Evolutionary conservation across 129 eudicot genomes (phyloP).

Genomic region (Lonicera japonica): DNA sequence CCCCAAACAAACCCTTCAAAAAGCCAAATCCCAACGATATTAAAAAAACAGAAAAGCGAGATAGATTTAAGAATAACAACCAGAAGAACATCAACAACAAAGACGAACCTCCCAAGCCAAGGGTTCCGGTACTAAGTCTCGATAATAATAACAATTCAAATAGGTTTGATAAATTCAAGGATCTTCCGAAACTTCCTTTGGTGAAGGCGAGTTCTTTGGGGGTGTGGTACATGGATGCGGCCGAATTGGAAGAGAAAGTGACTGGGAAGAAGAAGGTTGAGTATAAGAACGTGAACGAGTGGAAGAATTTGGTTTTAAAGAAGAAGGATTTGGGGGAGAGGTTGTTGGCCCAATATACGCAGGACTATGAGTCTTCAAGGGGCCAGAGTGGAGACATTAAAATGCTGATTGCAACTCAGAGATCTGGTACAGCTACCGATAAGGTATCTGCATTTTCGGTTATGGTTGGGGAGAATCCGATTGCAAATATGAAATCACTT

Average conservation of each 20-base stretch:
- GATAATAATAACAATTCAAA: not conserved
- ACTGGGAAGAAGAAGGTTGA: slow-evolving; percentile 36
- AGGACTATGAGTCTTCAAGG: slow-evolving; percentile 56
- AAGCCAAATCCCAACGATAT: slow-evolving; percentile 4
- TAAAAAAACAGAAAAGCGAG: slow-evolving; percentile 10
- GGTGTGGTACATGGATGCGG: slow-evolving; percentile 65
- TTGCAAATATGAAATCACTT: slow-evolving; percentile 72
- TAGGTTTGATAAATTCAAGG: slow-evolving; percentile 39
- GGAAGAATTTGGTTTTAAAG: slow-evolving; percentile 77
- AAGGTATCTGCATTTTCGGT: slow-evolving; percentile 94
- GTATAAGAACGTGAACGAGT: slow-evolving; percentile 48
- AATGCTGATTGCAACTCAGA: slow-evolving; percentile 88
- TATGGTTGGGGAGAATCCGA: slow-evolving; percentile 84
- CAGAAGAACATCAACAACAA: slow-evolving; percentile 1
- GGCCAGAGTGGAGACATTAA: slow-evolving; percentile 94
- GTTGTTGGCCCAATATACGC: slow-evolving; percentile 66
- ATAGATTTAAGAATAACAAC: slow-evolving; percentile 6
- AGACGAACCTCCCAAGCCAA: slow-evolving; percentile 21
- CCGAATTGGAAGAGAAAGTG: slow-evolving; percentile 44
- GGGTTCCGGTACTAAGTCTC: slow-evolving; percentile 3
- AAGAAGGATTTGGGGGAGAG: slow-evolving; percentile 90
- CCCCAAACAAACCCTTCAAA: not conserved
- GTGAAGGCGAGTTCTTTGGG: slow-evolving; percentile 63
- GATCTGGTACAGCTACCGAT: slow-evolving; percentile 94
- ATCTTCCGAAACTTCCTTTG: slow-evolving; percentile 73